Evolutionary conservation across 2,329 filamentous ascomycete genomes (phyloP), one percentile per base, ranked within the genome.

Genomic region (Hypoxylon sp.): DNA sequence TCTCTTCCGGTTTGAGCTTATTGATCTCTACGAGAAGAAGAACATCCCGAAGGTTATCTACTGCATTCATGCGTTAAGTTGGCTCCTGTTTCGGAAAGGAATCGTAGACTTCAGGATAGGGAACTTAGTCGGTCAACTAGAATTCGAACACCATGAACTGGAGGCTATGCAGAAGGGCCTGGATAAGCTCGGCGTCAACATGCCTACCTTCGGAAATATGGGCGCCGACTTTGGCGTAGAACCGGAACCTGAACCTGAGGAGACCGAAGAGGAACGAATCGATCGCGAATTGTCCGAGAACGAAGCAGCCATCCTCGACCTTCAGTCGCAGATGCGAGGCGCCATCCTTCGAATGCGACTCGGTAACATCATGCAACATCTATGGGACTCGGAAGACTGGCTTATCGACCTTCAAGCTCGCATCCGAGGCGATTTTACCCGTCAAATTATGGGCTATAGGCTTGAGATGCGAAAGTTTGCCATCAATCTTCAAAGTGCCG

Each of bases 11-110:
- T 99, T 99, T 78, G 96, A 99, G 78, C 85, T 98, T 47, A 97
- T 98, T 69, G 96, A 99, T 79, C 82, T 99, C 11, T 99, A 99
- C 82, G 96, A 99, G 80, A 99, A 98, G 84, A 99, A 99, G 81
- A 99, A 99, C 74, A 96, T 98, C 1, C 96, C 96, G 3, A 99
- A 98, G 79, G 96, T 98, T 76, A 99, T 99, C 67, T 97, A 99
- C 81, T 99, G 96, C 77, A 96, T 99, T 55, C 96, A 99, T 75
- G 96, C 96, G 0, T 83, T 99, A 16, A 98, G 95, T 77, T 99
- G 95, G 94, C 85, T 99, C n/a, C 84, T 99, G 9, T 97, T 93
- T 79, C 91, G 96, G 51, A 96, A 97, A 78, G 95, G 96, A 1
- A 93, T 98, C 68, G 91, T 98, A 39, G 91, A 94, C 75, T 98